Base-by-base conservation (phyloP, 345 rosid species). In the Salix brachista region DNA sequence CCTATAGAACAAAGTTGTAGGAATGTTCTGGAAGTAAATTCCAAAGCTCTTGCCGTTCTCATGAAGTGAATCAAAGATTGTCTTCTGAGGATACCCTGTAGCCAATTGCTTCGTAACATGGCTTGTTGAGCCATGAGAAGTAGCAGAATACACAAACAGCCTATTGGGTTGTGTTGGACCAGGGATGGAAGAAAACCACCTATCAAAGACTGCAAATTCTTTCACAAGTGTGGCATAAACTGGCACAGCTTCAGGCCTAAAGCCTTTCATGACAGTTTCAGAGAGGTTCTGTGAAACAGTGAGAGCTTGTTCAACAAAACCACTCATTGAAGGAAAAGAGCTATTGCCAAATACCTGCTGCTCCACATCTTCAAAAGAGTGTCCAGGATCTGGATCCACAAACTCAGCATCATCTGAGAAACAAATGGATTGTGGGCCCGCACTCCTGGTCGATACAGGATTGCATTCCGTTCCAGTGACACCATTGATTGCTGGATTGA, bases 101-200 rank as follows among this genome's bases (percentile, higher is more conserved):
- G 92, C 97, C 54, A 93, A 86, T 42, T 89, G 94, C 84, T 86
- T 91, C 85, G 84, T 89, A 44, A 89, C 89, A 80, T 93, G 99
- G 70, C 97, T 87, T 19, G 97, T 95, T 21, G 99, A 87, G 77
- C 99, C 99, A 81, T 93, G 99, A 25, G 99, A 95, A 28, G 97
- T 93, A 41, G 97, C 97, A 4, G 99, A 95, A 74, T 95, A 95
- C 12, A 90, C 93, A 42, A 91, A 93, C 14, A 95, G 81, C 79
- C 99, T 88, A 75, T 95, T 95, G 56, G 99, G 99, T 79, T 95
- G 99, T 19, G 97, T 95, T 23, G 99, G 99, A 62, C 99, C 99
- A 11, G 99, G 97, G 56, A 95, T 93, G 5, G 99, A 91, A 75
- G 94, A 90, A 79, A 95, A 95, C 99, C 99, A 95, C 25, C 96